Base-by-base conservation (phyloP, 2,329 filamentous ascomycete genomes). In the Raffaelea deltoideospora region DNA sequence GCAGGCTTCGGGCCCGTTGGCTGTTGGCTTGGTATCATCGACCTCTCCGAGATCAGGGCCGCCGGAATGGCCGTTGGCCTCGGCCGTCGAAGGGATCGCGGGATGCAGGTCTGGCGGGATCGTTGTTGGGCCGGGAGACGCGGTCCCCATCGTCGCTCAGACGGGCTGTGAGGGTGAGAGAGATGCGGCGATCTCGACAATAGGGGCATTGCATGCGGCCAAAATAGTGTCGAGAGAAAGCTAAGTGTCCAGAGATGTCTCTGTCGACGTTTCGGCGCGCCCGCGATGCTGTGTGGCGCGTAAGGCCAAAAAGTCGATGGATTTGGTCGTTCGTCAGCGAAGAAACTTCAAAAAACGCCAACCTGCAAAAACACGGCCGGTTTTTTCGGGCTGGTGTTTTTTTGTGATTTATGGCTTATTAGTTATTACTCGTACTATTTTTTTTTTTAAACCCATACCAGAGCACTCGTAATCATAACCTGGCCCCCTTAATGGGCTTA, bases 121-220 rank as follows among this genome's bases (percentile, higher is more conserved):
- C 35, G 55, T 55, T 51, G 58, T 60, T 53, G 57, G 54, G 51
- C 59, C 57, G 59, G 63, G 59, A 59, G 67, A 72, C 68, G 68
- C 69, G 68, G 59, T 69, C 61, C 64, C 63, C 58, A 64, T 67
- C 70, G 74, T 74, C 64, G 60, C 69, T 61, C 52, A 55, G 48
- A 56, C 43, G 50, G 56, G 47, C 47, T 48, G 49, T 47, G 54
- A 54, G 55, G 56, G 57, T n/a, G 57, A 55, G 52, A 51, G 54
- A 53, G 54, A 60, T 60, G 60, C 62, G 63, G 65, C 60, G 58
- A 64, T 59, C 63, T 68, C 65, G 54, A 59, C 61, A 64, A 62
- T 61, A 59, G 53, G 60, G 55, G 65, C 72, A 77, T 76, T 64
- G 69, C 70, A 57, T 49, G 55, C 41, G 55, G 50, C 55, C 53